Base-by-base conservation (phyloP, 192 early-diverging fungal genomes). In the Fimicolochytrium jonesii region DNA sequence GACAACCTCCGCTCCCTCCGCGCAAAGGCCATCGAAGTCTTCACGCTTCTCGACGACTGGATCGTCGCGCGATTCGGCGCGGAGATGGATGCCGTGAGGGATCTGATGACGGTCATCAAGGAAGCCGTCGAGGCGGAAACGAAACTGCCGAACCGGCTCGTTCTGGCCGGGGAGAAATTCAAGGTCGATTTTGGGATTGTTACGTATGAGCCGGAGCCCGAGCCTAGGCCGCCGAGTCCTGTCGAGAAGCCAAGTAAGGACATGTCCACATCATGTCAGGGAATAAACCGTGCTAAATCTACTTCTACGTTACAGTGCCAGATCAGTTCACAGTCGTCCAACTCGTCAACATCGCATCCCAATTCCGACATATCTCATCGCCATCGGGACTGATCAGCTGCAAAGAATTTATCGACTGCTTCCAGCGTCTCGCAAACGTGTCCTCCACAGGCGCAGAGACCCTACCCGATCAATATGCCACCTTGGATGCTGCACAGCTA, bases 71-170 rank as follows among this genome's bases (percentile, higher is more conserved):
- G 79, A 6, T 85, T 77, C 70, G 60, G 66, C 30, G 63, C 67
- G 30, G 83, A 85, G 69, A 85, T 85, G 68, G 80, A 85, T 23
- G 74, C 79, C 7, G 76, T 81, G 34, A 70, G 71, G 18, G 80
- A 85, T 23, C 35, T 85, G 62, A 20, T 75, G 26, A 50, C 45
- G 23, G 50, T 82, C 2, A 74, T 85, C 50, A 85, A 85, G 59
- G 80, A 85, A 56, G 83, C 82, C 4, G 73, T 85, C 32, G 83
- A 85, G 63, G 48, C 58, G 6, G 83, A 85, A 65, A 48, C 55
- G 1, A 57, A 65, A 32, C 64, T 85, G 7, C 79, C 82, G 17
- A 85, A 85, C 47, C 65, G 67, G 43, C 51, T 85, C 22, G 44
- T 71, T 6, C 66, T 85, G 17, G 58, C 75, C 15, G 83, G 79